Percentiles rank a stretch among this genome's conserved stretches.
Conservation (phyloP, 805 yeast genomes). For the Danielia reshetovae region DNA sequence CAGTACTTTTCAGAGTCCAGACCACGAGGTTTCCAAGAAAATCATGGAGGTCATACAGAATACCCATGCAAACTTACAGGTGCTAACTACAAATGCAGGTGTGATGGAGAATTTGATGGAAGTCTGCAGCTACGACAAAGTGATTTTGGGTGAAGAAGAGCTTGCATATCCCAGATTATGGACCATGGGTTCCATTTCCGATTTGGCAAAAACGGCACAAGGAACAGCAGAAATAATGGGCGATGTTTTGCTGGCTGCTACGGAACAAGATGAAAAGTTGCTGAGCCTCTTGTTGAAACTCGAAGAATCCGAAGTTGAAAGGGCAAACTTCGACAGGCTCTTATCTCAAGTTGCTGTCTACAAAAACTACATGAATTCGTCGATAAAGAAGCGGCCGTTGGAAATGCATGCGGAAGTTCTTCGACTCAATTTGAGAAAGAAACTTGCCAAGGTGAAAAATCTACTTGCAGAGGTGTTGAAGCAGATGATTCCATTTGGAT, state of each 20-base stretch:
- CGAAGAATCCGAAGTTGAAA: conserved; percentile 14
- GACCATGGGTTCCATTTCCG: not conserved
- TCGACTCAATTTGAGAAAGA: conserved; percentile 23
- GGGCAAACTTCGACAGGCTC: conserved; percentile 22
- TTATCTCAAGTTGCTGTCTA: conserved; percentile 23
- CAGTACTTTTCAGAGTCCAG: conserved; percentile 1
- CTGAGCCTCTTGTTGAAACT: conserved; percentile 5
- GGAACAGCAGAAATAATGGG: not conserved
- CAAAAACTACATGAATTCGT: conserved; percentile 9
- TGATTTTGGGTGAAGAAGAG: not conserved
- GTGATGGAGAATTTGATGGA: conserved; percentile 11
- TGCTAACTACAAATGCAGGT: conserved; percentile 19
- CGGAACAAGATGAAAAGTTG: conserved; percentile 4
- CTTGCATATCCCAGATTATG: not conserved
- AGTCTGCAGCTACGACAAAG: conserved; percentile 3
- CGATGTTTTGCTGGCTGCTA: not conserved
- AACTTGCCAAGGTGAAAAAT: conserved; percentile 20
- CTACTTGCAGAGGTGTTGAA: conserved; percentile 22
- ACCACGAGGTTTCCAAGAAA: conserved; percentile 12
- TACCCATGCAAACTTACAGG: conserved; percentile 23
- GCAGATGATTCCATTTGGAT: conserved; percentile 32
- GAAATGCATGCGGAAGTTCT: conserved; percentile 27
- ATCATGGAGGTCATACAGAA: conserved; percentile 20
- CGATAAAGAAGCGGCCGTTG: conserved; percentile 23
- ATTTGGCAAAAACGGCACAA: not conserved